Percentiles rank a stretch among this genome's conserved stretches.
These are phyloP conservation scores for Trichosporon sp. DNA, from an alignment of 1,284 basidiomycete species.

Conservation along the genomic window DNA sequence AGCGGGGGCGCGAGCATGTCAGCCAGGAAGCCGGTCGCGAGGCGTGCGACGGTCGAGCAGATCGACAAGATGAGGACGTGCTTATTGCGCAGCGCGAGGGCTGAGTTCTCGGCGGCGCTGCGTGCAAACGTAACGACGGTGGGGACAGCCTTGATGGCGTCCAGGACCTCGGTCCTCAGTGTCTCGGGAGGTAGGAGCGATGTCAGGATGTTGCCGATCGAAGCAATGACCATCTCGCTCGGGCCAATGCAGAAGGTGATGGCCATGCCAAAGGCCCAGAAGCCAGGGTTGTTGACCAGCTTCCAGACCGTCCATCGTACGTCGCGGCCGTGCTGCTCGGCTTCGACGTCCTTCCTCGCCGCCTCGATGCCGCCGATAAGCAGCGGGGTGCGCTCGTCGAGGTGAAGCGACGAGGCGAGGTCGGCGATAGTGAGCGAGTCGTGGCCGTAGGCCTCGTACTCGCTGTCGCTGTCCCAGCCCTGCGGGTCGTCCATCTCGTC, in stretches of 20 bases:
- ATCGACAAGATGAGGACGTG: conserved; percentile 46
- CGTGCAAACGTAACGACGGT: conserved; percentile 4
- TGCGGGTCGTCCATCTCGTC: conserved; percentile 4
- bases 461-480: conserved; percentile 11
- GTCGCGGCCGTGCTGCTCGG: conserved; percentile 31
- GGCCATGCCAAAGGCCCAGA: conserved; percentile 45
- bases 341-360: conserved; percentile 40
- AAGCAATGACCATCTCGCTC: conserved; percentile 45
- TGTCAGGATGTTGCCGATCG: conserved; percentile 46
- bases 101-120: conserved; percentile 12
- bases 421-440: conserved; percentile 7
- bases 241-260: conserved; percentile 45
- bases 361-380: conserved; percentile 46
- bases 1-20: conserved; percentile 42
- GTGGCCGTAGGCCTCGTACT: conserved; percentile 3
- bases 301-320: conserved; percentile 34
- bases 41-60: conserved; percentile 41
- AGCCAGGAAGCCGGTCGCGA: conserved; percentile 40
- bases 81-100: conserved; percentile 43
- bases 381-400: conserved; percentile 43
- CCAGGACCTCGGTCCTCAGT: neutral
- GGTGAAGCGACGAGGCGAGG: conserved; percentile 26
- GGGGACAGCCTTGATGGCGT: conserved; percentile 11
- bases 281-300: conserved; percentile 39
- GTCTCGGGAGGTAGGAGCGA: conserved; percentile 35